Conservation (phyloP, 495 filamentous ascomycete genomes). For the Penicillium atrosanguineum region DNA sequence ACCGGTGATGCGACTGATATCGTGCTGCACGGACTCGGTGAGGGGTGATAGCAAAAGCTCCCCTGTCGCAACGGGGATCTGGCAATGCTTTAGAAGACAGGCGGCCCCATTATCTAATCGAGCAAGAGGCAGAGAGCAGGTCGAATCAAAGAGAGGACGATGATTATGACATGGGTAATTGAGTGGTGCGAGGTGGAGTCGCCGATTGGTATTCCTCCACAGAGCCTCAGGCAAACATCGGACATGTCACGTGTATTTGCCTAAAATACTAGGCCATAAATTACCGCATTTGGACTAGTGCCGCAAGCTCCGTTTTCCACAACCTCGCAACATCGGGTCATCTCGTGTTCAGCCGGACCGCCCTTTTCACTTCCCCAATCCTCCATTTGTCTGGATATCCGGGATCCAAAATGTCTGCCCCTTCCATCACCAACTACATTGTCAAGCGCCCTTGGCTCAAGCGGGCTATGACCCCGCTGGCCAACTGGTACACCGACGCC, state of each 20-base stretch:
- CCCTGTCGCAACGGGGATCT: conserved; percentile 18
- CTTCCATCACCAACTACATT: conserved; percentile 68
- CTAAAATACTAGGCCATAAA: conserved; percentile 9
- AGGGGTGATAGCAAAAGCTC: conserved; percentile 24
- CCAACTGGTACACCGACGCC: conserved; percentile 79
- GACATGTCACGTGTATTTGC: conserved; percentile 8
- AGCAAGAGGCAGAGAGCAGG: conserved; percentile 8
- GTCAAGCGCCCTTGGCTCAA: conserved; percentile 80
- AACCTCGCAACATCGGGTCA: conserved; percentile 47
- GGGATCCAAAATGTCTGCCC: conserved; percentile 64
- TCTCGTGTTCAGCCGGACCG: conserved; percentile 41
- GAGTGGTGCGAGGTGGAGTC: conserved; percentile 32
- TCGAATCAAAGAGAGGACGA: not conserved
- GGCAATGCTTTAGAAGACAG: conserved; percentile 10
- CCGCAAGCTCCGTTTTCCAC: conserved; percentile 47
- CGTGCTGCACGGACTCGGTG: conserved; percentile 37
- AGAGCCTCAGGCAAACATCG: conserved; percentile 31
- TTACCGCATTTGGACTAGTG: conserved; percentile 21
- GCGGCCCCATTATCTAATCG: conserved; percentile 14
- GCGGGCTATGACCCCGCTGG: conserved; percentile 71
- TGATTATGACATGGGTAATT: conserved; percentile 22
- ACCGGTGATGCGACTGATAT: conserved; percentile 26
- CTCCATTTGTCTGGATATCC: conserved; percentile 32
- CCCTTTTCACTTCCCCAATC: conserved; percentile 27
- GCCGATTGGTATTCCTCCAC: conserved; percentile 20